Evolutionary conservation across 345 rosid genomes (phyloP).

Genomic region (Bruguiera parviflora): DNA sequence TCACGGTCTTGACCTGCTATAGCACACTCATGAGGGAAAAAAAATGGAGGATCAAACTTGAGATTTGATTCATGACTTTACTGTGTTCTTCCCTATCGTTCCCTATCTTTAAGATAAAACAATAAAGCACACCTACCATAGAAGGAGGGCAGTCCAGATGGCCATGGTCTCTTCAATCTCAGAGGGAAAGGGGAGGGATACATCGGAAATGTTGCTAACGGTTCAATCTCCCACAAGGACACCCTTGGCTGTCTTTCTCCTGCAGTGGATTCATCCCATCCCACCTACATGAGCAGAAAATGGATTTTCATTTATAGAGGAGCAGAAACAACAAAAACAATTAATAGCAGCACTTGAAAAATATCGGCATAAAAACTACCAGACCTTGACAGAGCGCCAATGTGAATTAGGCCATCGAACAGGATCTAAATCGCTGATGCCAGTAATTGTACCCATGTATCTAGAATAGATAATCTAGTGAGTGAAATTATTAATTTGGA

Average conservation of each 20-base stretch:
- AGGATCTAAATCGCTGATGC: constrained; percentile 64
- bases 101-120: not conserved
- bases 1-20: constrained; percentile 31
- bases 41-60: not conserved
- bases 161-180: constrained; percentile 46
- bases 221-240: constrained; percentile 54
- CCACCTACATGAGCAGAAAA: constrained; percentile 31
- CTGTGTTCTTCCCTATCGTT: not conserved
- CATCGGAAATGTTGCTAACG: constrained; percentile 49
- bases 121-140: constrained; percentile 27
- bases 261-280: constrained; percentile 58
- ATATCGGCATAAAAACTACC: not conserved
- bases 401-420: constrained; percentile 68
- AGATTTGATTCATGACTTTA: not conserved
- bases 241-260: constrained; percentile 57
- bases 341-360: not conserved
- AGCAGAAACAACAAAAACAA: not conserved
- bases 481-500: not conserved
- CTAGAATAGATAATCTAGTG: constrained; percentile 26
- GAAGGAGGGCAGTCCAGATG: constrained; percentile 40
- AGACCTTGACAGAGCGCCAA: constrained; percentile 70
- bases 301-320: not conserved
- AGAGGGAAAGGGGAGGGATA: constrained; percentile 47
- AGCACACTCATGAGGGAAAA: constrained; percentile 6
- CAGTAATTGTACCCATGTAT: constrained; percentile 73